Conservation (phyloP, 257 asterid genomes). For the Solanum chaucha region DNA sequence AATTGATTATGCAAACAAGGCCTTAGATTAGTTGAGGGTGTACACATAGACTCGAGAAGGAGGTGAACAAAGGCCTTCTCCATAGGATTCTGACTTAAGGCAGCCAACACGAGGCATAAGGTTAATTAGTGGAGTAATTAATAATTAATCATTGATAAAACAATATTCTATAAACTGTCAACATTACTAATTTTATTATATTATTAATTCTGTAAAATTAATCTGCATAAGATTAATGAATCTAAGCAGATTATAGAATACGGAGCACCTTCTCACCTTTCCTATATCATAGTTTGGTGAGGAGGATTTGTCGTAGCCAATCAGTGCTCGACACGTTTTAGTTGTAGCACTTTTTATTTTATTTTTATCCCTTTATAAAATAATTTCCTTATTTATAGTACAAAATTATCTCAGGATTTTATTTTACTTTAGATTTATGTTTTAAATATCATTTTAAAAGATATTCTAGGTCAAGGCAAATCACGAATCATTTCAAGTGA, state of each 20-base stretch:
- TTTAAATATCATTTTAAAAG: neutral
- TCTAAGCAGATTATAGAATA: neutral
- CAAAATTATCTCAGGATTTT: neutral
- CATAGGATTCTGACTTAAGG: conserved; percentile 30
- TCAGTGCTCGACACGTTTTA: neutral
- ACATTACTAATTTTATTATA: neutral
- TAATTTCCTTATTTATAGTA: neutral
- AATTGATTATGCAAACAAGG: neutral
- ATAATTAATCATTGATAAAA: conserved; percentile 23
- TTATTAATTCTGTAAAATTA: neutral
- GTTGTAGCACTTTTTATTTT: neutral
- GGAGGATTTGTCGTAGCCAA: neutral
- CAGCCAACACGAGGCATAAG: conserved; percentile 12
- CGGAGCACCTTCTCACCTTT: neutral
- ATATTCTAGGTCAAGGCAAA: neutral
- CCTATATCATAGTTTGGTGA: neutral
- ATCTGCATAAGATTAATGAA: neutral
- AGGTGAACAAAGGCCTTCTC: neutral
- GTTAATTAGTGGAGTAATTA: conserved; percentile 5
- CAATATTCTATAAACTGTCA: neutral
- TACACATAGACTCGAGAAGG: neutral
- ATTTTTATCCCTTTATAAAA: neutral
- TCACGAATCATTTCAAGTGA: neutral
- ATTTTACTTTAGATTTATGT: neutral
- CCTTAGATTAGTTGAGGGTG: neutral